phyloP scores from a whole-genome alignment of 345 rosid species.

The Cardamine resedifolia region DNA sequence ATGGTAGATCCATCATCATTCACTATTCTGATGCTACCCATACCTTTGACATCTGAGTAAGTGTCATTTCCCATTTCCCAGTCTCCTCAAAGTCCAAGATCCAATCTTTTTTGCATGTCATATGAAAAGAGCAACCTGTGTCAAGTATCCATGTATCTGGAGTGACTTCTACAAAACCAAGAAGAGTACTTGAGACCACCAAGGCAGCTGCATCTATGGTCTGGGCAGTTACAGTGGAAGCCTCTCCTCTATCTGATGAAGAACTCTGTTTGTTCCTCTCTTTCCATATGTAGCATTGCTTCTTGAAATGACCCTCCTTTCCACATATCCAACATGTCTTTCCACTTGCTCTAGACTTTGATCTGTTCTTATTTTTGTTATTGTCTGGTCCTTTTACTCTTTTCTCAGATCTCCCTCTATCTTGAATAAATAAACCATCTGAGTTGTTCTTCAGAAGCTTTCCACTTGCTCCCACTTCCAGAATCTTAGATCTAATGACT shows the following conservation, averaged over 20 bases:
- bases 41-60: too few relatives aligned
- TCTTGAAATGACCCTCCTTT: background rate
- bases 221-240: background rate
- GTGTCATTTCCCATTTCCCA: too few relatives aligned
- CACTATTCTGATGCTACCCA: background rate
- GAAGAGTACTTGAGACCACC: background rate
- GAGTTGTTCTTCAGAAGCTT: too few relatives aligned
- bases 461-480: background rate
- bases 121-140: background rate
- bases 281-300: background rate
- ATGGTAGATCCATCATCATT: background rate
- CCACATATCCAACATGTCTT: background rate
- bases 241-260: background rate
- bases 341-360: background rate
- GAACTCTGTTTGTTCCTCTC: background rate
- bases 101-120: background rate
- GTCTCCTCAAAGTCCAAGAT: too few relatives aligned
- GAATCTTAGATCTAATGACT: background rate
- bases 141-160: background rate
- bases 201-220: background rate
- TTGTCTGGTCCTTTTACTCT: fast-evolving
- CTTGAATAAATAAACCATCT: too few relatives aligned
- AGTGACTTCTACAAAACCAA: background rate
- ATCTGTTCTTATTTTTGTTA: background rate
- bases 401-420: background rate